Evolutionary conservation across 2,329 filamentous ascomycete species (phyloP), one percentile per base, ranked within the genome.

Genomic region (Aureobasidium lini): DNA sequence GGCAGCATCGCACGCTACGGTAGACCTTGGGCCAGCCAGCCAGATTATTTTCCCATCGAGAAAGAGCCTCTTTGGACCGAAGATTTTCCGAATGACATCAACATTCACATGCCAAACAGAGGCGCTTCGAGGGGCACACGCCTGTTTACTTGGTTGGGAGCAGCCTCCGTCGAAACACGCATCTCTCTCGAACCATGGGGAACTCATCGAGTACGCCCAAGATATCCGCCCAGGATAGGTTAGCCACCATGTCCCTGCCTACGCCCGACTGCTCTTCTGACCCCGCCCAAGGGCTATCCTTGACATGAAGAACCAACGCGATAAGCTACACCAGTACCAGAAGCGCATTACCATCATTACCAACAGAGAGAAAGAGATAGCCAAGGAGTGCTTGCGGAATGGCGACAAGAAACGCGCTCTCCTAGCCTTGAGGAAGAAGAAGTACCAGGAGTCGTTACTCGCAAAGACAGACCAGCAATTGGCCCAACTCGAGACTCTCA

Each of bases 241-340:
- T 71, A 67, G 83, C 72, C 15, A 53, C 32, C 34, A 60, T 54
- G 47, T 37, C 48, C 23, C 53, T 28, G 44, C 29, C 43, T 16
- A 6, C 43, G 39, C 31, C 39, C 23, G 11, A 40, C 29, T n/a
- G 61, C 29, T 36, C 57, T 50, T 48, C 60, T 64, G 54, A 46
- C 60, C 58, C 62, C 50, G 56, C 54, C 7, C 16, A 71, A 96
- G 92, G 78, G 93, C 93, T 62, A 96, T 97, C 75, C 87, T 97
- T 69, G 92, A 97, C 76, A 88, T 97, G 78, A 97, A 97, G 79
- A 90, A 85, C 75, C 93, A 97, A 78, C 92, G 94, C 73, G 94
- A 99, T 80, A 95, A 91, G 74, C 86, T 99, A 3, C 92, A 95
- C 70, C 91, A 95, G 73, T 97, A 97, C 78, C 93, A 96, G 75